Percentiles rank a stretch among this genome's conserved stretches.
phyloP scores from a whole-genome alignment of 2,329 filamentous ascomycete species.

The Rhexocercosporidium sp. region DNA sequence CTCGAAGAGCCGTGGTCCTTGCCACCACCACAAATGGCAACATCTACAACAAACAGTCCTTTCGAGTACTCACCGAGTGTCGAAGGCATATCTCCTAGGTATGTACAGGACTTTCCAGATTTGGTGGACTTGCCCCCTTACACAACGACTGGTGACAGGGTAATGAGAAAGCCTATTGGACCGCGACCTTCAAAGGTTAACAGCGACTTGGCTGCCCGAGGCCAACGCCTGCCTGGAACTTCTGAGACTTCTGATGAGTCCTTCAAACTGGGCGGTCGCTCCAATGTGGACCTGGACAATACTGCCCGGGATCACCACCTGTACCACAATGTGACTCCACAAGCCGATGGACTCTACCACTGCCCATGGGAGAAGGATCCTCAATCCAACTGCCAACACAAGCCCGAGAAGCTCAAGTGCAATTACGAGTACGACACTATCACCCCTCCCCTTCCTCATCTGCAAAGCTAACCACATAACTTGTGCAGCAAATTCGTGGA shows the following conservation, averaged over 20 bases:
- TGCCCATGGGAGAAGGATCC: slow-evolving; percentile 86
- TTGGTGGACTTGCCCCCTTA: slow-evolving; percentile 39
- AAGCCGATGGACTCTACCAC: slow-evolving; percentile 84
- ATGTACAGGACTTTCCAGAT: slow-evolving; percentile 38
- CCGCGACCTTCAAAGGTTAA: slow-evolving; percentile 40
- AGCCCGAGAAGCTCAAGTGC: slow-evolving; percentile 95
- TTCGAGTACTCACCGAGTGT: slow-evolving; percentile 39
- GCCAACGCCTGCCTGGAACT: slow-evolving; percentile 30
- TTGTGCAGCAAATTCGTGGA: slow-evolving; percentile 86
- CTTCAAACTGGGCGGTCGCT: slow-evolving; percentile 38
- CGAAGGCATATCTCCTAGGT: slow-evolving; percentile 41
- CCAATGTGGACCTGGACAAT: slow-evolving; percentile 42
- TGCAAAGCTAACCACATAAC: slow-evolving; percentile 35
- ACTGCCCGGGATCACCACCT: slow-evolving; percentile 67
- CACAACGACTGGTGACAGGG: slow-evolving; percentile 36
- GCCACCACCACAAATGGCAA: slow-evolving; percentile 32
- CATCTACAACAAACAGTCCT: slow-evolving; percentile 36
- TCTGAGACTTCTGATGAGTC: slow-evolving; percentile 39
- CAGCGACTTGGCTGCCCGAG: slow-evolving; percentile 35
- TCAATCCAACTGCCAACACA: slow-evolving; percentile 77
- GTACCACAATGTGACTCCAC: slow-evolving; percentile 69
- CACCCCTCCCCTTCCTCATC: not conserved
- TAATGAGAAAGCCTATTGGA: slow-evolving; percentile 38
- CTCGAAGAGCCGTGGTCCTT: slow-evolving; percentile 37
- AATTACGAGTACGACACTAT: slow-evolving; percentile 86